Conservation (phyloP, 2,329 filamentous ascomycete genomes). For the Metarhizium guizhouense region DNA sequence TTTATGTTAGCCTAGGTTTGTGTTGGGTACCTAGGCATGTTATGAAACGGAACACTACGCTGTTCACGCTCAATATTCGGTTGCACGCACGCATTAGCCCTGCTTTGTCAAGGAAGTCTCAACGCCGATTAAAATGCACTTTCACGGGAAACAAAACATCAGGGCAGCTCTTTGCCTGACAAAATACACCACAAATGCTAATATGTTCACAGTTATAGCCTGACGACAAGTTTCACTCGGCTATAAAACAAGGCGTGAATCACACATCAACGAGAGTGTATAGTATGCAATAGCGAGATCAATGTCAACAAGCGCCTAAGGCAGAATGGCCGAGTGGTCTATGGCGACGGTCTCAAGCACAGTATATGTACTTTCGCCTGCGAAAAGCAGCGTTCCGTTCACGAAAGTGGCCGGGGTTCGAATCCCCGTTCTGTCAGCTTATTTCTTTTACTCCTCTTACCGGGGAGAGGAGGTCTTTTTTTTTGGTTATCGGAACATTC, state of each 20-base stretch:
- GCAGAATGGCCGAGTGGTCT: conserved; percentile 16
- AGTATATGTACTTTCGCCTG: conserved; percentile 11
- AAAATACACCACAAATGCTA: neutral
- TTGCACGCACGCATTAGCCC: too few species aligned
- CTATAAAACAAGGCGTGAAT: too few species aligned
- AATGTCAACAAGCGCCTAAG: conserved; percentile 1
- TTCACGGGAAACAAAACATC: too few species aligned
- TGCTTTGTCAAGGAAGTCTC: too few species aligned
- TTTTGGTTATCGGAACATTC: neutral
- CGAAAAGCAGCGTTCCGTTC: conserved; percentile 14
- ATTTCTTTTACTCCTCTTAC: conserved; percentile 6
- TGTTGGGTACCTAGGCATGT: too few species aligned
- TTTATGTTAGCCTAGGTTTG: too few species aligned
- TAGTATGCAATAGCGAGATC: neutral
- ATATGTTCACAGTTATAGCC: neutral
- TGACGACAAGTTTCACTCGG: neutral
- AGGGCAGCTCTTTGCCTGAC: rapidly evolving
- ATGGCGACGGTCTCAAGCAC: conserved; percentile 15
- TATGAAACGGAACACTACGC: too few species aligned
- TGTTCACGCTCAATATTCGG: too few species aligned
- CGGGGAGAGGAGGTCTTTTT: neutral
- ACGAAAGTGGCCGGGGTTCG: conserved; percentile 17
- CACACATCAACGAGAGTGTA: neutral
- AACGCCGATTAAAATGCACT: too few species aligned
- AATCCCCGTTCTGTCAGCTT: conserved; percentile 14